A percentile compares a stretch with the other conserved stretches of the same genome.
Evolutionary conservation across 768 basidiomycete species (phyloP).

Genomic region (Phylloporus sp.): DNA sequence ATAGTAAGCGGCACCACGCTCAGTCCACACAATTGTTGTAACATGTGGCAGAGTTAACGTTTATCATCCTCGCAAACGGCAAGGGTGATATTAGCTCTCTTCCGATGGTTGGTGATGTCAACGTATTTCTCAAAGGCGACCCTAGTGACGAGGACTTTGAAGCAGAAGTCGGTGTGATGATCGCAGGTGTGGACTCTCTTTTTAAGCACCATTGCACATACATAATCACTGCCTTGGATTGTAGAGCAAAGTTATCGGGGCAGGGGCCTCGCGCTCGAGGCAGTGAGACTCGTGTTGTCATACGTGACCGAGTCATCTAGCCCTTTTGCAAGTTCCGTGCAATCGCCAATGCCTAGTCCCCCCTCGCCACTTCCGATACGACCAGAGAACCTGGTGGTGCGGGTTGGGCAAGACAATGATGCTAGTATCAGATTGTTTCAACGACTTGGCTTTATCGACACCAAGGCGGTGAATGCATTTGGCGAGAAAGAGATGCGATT

Average conservation of each 20-base stretch:
- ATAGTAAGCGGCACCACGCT: constrained; percentile 46
- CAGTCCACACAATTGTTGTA: background rate
- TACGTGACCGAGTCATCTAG: constrained; percentile 55
- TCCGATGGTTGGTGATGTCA: constrained; percentile 90
- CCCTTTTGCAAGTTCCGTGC: constrained; percentile 8
- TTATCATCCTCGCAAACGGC: constrained; percentile 68
- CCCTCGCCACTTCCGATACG: constrained; percentile 42
- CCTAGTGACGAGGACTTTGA: constrained; percentile 47
- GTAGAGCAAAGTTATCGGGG: constrained; percentile 66
- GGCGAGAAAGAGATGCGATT: constrained; percentile 78
- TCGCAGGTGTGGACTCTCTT: constrained; percentile 62
- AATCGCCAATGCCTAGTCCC: constrained; percentile 20
- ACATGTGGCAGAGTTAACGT: constrained; percentile 64
- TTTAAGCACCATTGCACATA: background rate
- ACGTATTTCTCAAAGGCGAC: constrained; percentile 74
- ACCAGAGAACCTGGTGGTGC: constrained; percentile 53
- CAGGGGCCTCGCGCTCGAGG: constrained; percentile 59
- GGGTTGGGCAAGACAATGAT: constrained; percentile 66
- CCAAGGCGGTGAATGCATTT: constrained; percentile 70
- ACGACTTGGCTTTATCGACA: constrained; percentile 69
- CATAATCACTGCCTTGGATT: background rate
- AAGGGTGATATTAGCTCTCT: constrained; percentile 31
- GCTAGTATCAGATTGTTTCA: constrained; percentile 72
- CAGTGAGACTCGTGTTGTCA: constrained; percentile 61
- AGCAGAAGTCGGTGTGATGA: constrained; percentile 90